Conservation (phyloP, 2,329 filamentous ascomycete genomes). For the Sarocladium kiliense region DNA sequence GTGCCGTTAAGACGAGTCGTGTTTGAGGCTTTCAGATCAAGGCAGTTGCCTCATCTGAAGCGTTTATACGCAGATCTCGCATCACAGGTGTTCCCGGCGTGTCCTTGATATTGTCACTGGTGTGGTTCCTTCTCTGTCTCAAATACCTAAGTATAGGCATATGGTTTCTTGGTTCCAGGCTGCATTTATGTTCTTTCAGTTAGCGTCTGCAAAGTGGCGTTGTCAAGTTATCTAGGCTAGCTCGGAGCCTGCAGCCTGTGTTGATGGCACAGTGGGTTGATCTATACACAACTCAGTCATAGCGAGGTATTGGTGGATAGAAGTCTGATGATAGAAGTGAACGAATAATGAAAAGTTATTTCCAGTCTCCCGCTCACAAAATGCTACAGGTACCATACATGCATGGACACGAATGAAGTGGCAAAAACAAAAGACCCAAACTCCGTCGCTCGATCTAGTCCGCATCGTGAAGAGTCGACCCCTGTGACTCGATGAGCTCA, state of each 20-base stretch:
- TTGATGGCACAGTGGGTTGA: no score
- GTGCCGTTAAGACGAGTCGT: not conserved
- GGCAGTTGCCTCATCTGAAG: not conserved
- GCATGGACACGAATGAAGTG: not conserved
- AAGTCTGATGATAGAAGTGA: no score
- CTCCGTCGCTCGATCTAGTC: constrained; percentile 4
- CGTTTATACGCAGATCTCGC: not conserved
- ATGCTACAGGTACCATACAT: not conserved
- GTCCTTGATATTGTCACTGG: not conserved
- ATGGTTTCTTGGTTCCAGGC: no score
- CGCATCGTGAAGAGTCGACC: not conserved
- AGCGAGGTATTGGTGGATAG: no score
- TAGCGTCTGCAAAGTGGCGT: not conserved
- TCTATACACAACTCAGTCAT: not conserved
- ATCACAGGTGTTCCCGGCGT: not conserved
- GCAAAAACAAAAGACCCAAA: not conserved
- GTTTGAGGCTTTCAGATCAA: not conserved
- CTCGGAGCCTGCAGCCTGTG: not conserved
- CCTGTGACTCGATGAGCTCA: no score
- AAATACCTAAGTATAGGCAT: not conserved
- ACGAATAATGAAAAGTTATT: not conserved
- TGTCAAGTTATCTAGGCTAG: not conserved
- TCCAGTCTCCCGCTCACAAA: not conserved
- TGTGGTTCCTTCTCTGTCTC: not conserved
- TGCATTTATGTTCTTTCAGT: not conserved